Base-by-base conservation (phyloP, 1,284 basidiomycete genomes). In the Sporisorium iseilematis-ciliati region DNA sequence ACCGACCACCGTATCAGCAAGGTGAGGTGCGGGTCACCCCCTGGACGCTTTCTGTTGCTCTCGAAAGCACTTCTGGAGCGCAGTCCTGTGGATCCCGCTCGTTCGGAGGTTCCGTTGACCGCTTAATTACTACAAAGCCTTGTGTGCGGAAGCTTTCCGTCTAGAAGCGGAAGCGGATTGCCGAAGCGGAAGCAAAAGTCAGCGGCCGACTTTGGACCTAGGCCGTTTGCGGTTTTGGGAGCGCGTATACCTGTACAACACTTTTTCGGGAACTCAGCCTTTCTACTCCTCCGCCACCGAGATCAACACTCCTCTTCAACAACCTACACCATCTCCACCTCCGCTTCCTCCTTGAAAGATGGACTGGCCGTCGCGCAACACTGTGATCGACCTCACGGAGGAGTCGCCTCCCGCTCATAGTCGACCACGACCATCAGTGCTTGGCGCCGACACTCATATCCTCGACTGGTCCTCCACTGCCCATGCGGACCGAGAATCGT, bases 301-400 rank as follows among this genome's bases (percentile, higher is more conserved):
- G 23, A 16, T 8, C 31, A 23, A 23, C 49, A 35, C 21, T 16
- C 18, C 23, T n/a, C 42, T 33, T 3, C 33, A 42, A 41, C 23
- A 25, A 14, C 25, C 33, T 33, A 20, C 25, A 26, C 48, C 33
- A 43, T 25, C 26, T 11, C 46, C 33, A 20, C 43, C 14, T 48
- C 4, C 40, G 23, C 4, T 42, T 1, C 20, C 29, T 35, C 21
- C 25, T 48, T 23, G 11, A 4, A 62, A 7, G 29, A 71, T 65
- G 60, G 65, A 53, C 48, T 46, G 65, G 40, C 48, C 51, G 23
- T 51, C 51, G 23, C 38, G 25, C 0, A 33, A 60, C 14, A 25
- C 56, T 14, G 65, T 79, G n/a, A 79, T 81, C 57, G 79, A 81
- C 51, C 65, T 81, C 31, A 81, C 79, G 6, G 66, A 58, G 23